Evolutionary conservation across 345 rosid genomes (phyloP), one percentile per base, ranked within the genome.

Genomic region (Salix suchowensis): DNA sequence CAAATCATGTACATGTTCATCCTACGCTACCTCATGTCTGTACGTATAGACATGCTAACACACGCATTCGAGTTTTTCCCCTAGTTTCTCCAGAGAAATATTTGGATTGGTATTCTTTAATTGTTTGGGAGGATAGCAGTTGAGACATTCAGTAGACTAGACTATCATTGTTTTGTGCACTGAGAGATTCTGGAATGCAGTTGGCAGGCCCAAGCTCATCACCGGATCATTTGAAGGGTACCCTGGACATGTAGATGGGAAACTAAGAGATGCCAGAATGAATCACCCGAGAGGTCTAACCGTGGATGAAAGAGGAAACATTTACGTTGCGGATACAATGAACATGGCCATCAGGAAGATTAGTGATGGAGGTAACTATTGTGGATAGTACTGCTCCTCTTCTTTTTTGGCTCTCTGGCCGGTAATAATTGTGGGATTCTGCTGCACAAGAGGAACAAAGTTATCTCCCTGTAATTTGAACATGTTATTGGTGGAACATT

Each of bases 281-380:
- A 73, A 77, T 65, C 80, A 81, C 30, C 84, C 84, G 2, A 81
- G 77, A 81, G 84, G 84, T 28, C 71, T 81, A 36, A 54, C 80
- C 1, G 77, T 73, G 44, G 84, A 81, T 28, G 80, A 68, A 55
- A 68, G 72, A 40, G 84, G 84, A 64, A 81, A 81, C 66, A 68
- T 81, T 50, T 81, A 81, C 62, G 73, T 81, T 68, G 84, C 84
- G 26, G 84, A 81, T 61, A 81, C 84, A 62, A 64, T 67, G 80
- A 81, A 81, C 72, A 73, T 77, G 84, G 84, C 80, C 61, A 81
- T 81, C 58, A 77, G 84, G 69, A 81, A 81, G 46, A 81, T 81
- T 13, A 73, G 77, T 15, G 78, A 81, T 40, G 80, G 60, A 73
- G 84, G 84, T 73, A 61, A 54, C 44, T 1, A 9, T 2, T 40